Evolutionary conservation across 192 early-diverging fungal species (phyloP).

Genomic region (Entomortierella chlamydospora): DNA sequence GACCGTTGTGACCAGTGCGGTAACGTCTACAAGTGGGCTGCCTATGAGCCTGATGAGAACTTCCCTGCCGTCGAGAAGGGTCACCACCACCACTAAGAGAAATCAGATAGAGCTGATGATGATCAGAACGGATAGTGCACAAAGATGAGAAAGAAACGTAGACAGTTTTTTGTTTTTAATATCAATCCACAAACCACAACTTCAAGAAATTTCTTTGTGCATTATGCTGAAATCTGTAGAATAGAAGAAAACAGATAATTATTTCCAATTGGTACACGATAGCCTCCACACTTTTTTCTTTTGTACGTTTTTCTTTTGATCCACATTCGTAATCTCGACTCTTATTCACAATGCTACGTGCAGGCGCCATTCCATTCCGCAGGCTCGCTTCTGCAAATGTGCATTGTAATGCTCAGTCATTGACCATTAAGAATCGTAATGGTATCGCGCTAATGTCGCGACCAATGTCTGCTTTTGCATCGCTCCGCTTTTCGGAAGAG

Average conservation of each 20-base stretch:
- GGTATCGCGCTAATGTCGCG: not conserved
- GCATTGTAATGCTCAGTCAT: not conserved
- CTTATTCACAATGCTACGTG: not conserved
- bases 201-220: too few relatives aligned
- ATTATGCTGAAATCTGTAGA: too few relatives aligned
- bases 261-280: too few relatives aligned
- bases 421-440: too few relatives aligned
- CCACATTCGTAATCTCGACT: not conserved
- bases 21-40: slow-evolving; percentile 71
- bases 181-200: not conserved
- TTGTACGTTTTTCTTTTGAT: not conserved
- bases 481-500: slow-evolving; percentile 47
- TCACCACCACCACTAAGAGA: slow-evolving; percentile 53
- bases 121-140: not conserved
- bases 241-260: too few relatives aligned
- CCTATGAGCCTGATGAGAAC: slow-evolving; percentile 53
- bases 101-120: not conserved
- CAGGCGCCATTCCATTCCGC: not conserved
- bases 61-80: slow-evolving; percentile 51
- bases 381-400: not conserved
- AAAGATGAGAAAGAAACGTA: slow-evolving; percentile 30
- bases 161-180: slow-evolving; percentile 39
- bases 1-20: slow-evolving; percentile 98
- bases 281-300: not conserved
- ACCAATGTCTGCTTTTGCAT: slow-evolving; percentile 5